Conservation (phyloP, 805 yeast species). For the Wickerhamiella brachini region DNA sequence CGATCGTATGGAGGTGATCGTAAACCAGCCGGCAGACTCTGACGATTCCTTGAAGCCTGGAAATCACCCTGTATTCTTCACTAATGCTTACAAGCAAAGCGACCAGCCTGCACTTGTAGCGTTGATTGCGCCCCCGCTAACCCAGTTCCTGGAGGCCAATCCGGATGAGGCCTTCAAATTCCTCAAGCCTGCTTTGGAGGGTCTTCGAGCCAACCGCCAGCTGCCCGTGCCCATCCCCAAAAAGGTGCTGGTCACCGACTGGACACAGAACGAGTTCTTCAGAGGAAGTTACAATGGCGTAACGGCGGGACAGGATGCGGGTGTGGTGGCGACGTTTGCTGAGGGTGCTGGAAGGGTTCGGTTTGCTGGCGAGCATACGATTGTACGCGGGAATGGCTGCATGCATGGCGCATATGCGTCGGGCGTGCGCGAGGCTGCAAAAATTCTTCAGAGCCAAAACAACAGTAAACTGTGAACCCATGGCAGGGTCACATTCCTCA, state of each 20-base stretch:
- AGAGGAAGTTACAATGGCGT: conserved; percentile 69
- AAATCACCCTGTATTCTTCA: conserved; percentile 45
- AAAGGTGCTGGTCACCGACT: conserved; percentile 35
- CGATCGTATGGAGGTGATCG: conserved; percentile 38
- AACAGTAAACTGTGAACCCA: not conserved
- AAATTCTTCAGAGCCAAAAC: conserved; percentile 16
- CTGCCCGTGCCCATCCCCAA: conserved; percentile 27
- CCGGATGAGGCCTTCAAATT: conserved; percentile 44
- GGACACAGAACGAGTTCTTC: conserved; percentile 60
- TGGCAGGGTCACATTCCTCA: too few species aligned
- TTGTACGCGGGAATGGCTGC: conserved; percentile 73
- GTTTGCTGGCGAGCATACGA: conserved; percentile 85
- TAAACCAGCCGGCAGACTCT: conserved; percentile 18
- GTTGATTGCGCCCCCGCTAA: conserved; percentile 56
- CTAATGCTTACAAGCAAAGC: conserved; percentile 39
- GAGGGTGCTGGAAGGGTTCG: conserved; percentile 45
- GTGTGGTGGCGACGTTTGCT: conserved; percentile 40
- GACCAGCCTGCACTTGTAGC: conserved; percentile 40
- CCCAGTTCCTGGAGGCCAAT: conserved; percentile 38
- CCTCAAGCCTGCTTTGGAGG: conserved; percentile 37
- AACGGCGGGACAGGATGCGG: conserved; percentile 56
- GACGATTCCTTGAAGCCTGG: conserved; percentile 25
- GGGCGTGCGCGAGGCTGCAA: conserved; percentile 43
- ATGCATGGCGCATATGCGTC: conserved; percentile 80
- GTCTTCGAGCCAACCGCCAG: conserved; percentile 16